Conservation (phyloP, 176 grass and related monocot species). For the Pontederia crassipes region DNA sequence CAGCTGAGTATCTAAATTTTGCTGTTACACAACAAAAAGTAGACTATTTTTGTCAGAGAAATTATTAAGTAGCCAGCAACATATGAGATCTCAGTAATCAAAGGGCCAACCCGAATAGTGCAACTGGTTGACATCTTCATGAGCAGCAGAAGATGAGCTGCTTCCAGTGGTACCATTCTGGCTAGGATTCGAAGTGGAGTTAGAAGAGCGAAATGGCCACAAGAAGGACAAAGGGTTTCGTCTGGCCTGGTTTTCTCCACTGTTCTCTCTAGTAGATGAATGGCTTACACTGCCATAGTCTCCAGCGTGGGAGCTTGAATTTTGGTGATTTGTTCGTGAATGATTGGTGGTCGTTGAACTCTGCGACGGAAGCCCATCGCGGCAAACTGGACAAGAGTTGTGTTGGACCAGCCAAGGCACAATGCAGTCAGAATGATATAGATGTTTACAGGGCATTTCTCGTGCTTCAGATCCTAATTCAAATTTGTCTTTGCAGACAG, state of each 20-base stretch:
- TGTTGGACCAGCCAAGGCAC: constrained; percentile 21
- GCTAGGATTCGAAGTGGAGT: neutral
- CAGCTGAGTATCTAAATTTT: too few relatives aligned
- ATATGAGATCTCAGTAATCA: constrained; percentile 14
- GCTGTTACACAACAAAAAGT: too few relatives aligned
- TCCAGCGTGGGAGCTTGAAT: neutral
- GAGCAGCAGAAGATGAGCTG: neutral
- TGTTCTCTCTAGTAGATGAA: neutral
- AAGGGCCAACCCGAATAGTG: constrained; percentile 24
- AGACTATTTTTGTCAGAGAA: too few relatives aligned
- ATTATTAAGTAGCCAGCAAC: too few relatives aligned
- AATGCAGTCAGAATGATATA: constrained; percentile 28
- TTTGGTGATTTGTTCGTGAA: neutral
- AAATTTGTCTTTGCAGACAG: constrained; percentile 28
- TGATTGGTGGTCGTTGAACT: neutral
- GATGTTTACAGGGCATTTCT: constrained; percentile 29
- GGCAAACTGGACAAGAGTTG: constrained; percentile 29
- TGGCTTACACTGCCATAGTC: neutral
- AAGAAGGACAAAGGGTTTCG: constrained; percentile 14
- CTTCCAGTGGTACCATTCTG: neutral
- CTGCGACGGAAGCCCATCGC: constrained; percentile 13
- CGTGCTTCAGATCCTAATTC: constrained; percentile 18
- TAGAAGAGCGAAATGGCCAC: constrained; percentile 9
- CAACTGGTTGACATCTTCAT: constrained; percentile 20
- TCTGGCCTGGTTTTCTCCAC: constrained; percentile 8